Percentiles rank a stretch among this genome's conserved stretches.
Evolutionary conservation across 2,329 filamentous ascomycete genomes (phyloP).

Genomic region (Paraphaeosphaeria minitans): DNA sequence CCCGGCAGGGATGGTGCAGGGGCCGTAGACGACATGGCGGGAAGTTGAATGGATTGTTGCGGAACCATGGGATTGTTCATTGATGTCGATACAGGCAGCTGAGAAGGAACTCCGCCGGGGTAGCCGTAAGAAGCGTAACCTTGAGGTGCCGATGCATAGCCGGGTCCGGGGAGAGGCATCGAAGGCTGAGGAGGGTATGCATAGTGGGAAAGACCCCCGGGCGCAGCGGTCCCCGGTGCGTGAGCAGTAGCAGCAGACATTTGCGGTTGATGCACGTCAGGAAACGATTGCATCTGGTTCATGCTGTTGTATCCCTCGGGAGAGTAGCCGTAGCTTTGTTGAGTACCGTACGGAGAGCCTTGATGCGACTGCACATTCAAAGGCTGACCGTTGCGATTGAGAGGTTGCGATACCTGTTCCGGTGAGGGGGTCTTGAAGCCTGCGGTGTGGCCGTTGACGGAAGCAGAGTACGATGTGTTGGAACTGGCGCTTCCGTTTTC

Average conservation of each 20-base stretch:
- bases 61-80: constrained; percentile 71
- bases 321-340: constrained; percentile 46
- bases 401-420: constrained; percentile 60
- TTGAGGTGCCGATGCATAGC: constrained; percentile 65
- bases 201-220: constrained; percentile 75
- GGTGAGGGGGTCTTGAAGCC: constrained; percentile 81
- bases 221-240: constrained; percentile 76
- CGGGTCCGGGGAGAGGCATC: constrained; percentile 72
- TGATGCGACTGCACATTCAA: constrained; percentile 47
- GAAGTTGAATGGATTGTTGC: constrained; percentile 72
- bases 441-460: constrained; percentile 56
- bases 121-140: constrained; percentile 76
- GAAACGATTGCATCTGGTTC: constrained; percentile 81
- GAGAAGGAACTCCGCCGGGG: constrained; percentile 75
- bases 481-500: constrained; percentile 58
- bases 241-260: constrained; percentile 78
- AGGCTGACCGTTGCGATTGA: constrained; percentile 42
- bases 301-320: constrained; percentile 61
- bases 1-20: constrained; percentile 35
- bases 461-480: constrained; percentile 62
- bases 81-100: constrained; percentile 70
- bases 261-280: constrained; percentile 80
- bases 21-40: constrained; percentile 45
- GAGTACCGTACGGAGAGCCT: constrained; percentile 47
- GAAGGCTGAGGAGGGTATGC: constrained; percentile 71